A percentile compares a stretch with the other conserved stretches of the same genome.
Evolutionary conservation across 2,329 filamentous ascomycete species (phyloP).

Genomic region (Chaetomiaceae sp.): DNA sequence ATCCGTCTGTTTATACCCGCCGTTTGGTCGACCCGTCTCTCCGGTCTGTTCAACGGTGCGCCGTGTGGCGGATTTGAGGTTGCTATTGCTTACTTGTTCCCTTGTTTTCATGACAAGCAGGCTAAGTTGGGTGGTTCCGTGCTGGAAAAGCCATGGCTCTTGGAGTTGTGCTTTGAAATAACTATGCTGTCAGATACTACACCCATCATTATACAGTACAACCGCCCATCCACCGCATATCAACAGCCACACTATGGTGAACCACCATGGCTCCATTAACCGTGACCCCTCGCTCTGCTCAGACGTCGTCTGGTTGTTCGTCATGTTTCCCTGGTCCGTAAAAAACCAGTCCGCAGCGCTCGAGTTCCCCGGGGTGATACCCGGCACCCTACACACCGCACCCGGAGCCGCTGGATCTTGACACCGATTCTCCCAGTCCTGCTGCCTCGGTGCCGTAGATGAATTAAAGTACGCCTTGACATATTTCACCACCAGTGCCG

Average conservation of each 20-base stretch:
- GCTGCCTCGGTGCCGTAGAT: slow-evolving; percentile 40
- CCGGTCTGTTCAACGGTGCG: no score
- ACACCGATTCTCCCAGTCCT: slow-evolving; percentile 41
- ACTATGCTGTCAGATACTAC: no score
- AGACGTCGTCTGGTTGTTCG: slow-evolving; percentile 43
- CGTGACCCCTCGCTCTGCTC: slow-evolving; percentile 2
- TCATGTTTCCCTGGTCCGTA: slow-evolving; percentile 41
- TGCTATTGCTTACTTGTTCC: no score
- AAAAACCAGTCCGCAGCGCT: slow-evolving; percentile 46
- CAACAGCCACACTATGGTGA: not conserved
- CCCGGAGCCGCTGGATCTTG: slow-evolving; percentile 33
- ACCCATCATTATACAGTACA: slow-evolving; percentile 4
- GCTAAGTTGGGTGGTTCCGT: no score
- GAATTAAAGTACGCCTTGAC: slow-evolving; percentile 80
- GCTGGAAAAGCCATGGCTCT: not conserved
- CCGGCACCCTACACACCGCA: slow-evolving; percentile 49
- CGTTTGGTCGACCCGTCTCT: no score
- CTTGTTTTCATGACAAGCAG: no score
- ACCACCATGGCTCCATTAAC: not conserved
- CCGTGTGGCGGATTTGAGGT: no score
- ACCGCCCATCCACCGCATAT: not conserved
- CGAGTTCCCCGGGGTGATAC: slow-evolving; percentile 35
- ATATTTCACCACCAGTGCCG: slow-evolving; percentile 61
- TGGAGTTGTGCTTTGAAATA: no score
- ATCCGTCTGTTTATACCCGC: not conserved